Conservation (phyloP, 2,329 filamentous ascomycete genomes). For the Pseudocercospora crystallina region DNA sequence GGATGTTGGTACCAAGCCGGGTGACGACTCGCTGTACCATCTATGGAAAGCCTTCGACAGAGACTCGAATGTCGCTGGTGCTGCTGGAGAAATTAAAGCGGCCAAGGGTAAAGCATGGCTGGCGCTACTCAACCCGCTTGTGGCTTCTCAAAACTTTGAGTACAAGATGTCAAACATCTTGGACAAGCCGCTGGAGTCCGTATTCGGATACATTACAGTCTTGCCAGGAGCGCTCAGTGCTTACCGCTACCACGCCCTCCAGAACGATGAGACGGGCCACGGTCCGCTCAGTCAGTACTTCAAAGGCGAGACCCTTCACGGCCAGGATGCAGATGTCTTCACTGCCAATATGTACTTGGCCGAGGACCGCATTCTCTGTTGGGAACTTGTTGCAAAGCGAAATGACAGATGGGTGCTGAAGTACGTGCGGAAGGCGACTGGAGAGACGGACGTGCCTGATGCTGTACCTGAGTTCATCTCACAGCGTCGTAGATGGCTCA, state of each 20-base stretch:
- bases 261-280: conserved; percentile 94
- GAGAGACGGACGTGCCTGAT: conserved; percentile 97
- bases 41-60: conserved; percentile 98
- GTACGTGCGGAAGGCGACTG: conserved; percentile 93
- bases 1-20: conserved; percentile 92
- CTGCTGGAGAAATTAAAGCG: conserved; percentile 95
- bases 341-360: conserved; percentile 95
- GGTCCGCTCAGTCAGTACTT: conserved; percentile 97
- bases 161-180: conserved; percentile 99
- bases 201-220: conserved; percentile 98
- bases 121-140: conserved; percentile 86
- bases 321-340: conserved; percentile 93
- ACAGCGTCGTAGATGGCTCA: conserved; percentile 93
- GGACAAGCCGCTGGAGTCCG: conserved; percentile 93
- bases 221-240: conserved; percentile 91
- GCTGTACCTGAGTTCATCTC: conserved; percentile 95
- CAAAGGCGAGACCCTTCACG: conserved; percentile 96
- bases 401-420: conserved; percentile 96
- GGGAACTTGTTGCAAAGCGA: conserved; percentile 93
- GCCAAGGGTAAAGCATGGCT: conserved; percentile 85
- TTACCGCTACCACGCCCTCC: conserved; percentile 91
- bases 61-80: conserved; percentile 94
- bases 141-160: conserved; percentile 97
- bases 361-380: conserved; percentile 86
- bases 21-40: conserved; percentile 88